phyloP scores from a whole-genome alignment of 352 stramenopile genomes.

The Saprolegnia parasitica region DNA sequence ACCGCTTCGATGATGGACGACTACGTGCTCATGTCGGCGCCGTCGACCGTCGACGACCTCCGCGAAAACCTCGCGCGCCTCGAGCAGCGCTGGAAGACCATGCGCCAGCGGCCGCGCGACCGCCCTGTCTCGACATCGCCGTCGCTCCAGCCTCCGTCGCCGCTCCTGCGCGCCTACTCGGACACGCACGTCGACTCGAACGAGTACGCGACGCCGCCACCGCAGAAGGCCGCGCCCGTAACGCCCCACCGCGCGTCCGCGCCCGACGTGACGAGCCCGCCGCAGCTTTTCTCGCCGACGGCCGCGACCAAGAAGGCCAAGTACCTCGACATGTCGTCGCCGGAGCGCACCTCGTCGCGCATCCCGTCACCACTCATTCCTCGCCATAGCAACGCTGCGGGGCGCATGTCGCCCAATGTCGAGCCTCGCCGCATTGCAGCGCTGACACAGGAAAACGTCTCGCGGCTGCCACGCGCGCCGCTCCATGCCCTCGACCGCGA shows the following conservation, averaged over 20 bases:
- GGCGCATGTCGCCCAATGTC: conserved; percentile 1
- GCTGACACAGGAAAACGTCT: conserved; percentile 77
- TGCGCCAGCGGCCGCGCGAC: conserved; percentile 6
- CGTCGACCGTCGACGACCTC: conserved; percentile 22
- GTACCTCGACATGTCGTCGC: not conserved
- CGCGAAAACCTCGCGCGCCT: conserved; percentile 18
- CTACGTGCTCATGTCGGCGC: conserved; percentile 22
- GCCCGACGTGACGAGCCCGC: conserved; percentile 10
- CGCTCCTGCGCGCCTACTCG: conserved; percentile 14
- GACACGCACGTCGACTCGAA: conserved; percentile 21
- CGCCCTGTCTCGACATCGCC: conserved; percentile 12
- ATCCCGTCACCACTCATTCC: conserved; percentile 18
- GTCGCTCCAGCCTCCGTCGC: conserved; percentile 15
- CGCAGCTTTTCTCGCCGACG: not conserved
- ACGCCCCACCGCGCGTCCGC: not conserved
- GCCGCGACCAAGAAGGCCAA: not conserved
- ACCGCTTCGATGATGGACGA: conserved; percentile 1
- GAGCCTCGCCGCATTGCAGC: conserved; percentile 41
- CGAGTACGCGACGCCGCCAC: conserved; percentile 16
- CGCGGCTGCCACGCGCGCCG: conserved; percentile 47
- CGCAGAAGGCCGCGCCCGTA: not conserved
- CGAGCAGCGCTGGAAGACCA: conserved; percentile 27
- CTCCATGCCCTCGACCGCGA: conserved; percentile 36
- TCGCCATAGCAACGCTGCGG: conserved; percentile 11
- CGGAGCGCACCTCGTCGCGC: conserved; percentile 3